Evolutionary conservation across 257 asterid genomes (phyloP).

Genomic region (Solanum chilense): DNA sequence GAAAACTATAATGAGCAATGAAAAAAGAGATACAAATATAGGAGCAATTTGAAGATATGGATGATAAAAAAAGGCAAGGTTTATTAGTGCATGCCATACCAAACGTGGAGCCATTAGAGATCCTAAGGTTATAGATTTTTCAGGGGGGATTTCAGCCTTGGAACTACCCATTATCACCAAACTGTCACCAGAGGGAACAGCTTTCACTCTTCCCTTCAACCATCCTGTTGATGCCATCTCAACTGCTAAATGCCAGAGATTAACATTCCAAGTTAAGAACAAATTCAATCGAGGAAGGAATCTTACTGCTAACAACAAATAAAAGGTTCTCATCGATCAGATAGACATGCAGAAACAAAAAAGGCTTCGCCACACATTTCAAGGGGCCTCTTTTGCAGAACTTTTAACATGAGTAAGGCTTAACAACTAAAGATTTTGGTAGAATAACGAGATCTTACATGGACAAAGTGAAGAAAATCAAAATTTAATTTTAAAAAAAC

Average conservation of each 20-base stretch:
- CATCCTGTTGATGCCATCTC: slow-evolving; percentile 91
- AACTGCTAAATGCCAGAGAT: slow-evolving; percentile 53
- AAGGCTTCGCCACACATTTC: background rate
- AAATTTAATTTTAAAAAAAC: background rate
- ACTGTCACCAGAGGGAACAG: slow-evolving; percentile 94
- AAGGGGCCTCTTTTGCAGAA: background rate
- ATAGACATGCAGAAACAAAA: background rate
- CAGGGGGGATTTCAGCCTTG: slow-evolving; percentile 84
- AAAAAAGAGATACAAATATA: background rate
- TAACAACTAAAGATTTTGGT: background rate
- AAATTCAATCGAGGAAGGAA: background rate
- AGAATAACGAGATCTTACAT: background rate
- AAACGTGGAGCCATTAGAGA: slow-evolving; percentile 86
- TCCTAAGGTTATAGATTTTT: slow-evolving; percentile 78
- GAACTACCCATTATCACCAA: slow-evolving; percentile 78
- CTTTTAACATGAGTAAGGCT: background rate
- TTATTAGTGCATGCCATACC: slow-evolving; percentile 30
- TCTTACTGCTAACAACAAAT: background rate
- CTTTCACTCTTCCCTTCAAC: slow-evolving; percentile 86
- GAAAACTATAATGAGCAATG: background rate
- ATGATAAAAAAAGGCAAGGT: background rate
- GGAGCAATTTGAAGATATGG: background rate
- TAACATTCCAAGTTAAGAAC: background rate
- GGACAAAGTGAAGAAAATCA: background rate
- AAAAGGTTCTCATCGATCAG: background rate